A percentile compares a stretch with the other conserved stretches of the same genome.
phyloP scores from a whole-genome alignment of 805 yeast species.

The Metschnikowia peoriensis region DNA sequence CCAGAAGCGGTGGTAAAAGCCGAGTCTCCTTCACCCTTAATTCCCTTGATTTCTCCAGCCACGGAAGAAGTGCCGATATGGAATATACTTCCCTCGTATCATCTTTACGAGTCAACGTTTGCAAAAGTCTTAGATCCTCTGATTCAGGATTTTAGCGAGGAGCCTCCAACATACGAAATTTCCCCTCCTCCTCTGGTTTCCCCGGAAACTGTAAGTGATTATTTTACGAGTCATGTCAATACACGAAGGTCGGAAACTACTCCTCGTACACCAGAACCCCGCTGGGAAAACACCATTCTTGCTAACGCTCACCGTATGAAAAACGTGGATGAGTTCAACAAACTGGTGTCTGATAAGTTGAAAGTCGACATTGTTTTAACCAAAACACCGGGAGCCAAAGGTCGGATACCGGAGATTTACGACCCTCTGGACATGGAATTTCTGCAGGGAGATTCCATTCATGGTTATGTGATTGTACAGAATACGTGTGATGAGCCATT shows the following conservation, averaged over 20 bases:
- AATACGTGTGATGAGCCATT: slow-evolving; percentile 20
- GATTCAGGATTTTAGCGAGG: slow-evolving; percentile 24
- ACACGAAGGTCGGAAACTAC: background rate
- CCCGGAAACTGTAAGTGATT: slow-evolving; percentile 6
- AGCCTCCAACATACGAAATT: slow-evolving; percentile 36
- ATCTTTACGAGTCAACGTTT: slow-evolving; percentile 34
- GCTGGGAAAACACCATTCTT: slow-evolving; percentile 35
- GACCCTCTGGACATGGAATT: slow-evolving; percentile 26
- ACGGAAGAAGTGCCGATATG: slow-evolving; percentile 29
- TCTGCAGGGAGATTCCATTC: slow-evolving; percentile 27
- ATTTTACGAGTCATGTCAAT: slow-evolving; percentile 4
- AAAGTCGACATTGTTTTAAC: slow-evolving; percentile 22
- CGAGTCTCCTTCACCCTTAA: background rate
- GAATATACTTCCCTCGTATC: slow-evolving; percentile 34
- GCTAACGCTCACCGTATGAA: slow-evolving; percentile 28
- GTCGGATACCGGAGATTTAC: slow-evolving; percentile 17
- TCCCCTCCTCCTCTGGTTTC: slow-evolving; percentile 19
- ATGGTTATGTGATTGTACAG: slow-evolving; percentile 24
- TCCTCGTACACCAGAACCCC: slow-evolving; percentile 11
- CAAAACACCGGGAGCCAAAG: slow-evolving; percentile 15
- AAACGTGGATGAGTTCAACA: slow-evolving; percentile 18
- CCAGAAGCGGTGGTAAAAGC: background rate
- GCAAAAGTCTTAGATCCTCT: slow-evolving; percentile 36
- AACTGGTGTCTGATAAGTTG: slow-evolving; percentile 19
- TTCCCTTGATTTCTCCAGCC: slow-evolving; percentile 25